phyloP scores from a whole-genome alignment of 148 eudicot genomes.

The Silene uniflora region DNA sequence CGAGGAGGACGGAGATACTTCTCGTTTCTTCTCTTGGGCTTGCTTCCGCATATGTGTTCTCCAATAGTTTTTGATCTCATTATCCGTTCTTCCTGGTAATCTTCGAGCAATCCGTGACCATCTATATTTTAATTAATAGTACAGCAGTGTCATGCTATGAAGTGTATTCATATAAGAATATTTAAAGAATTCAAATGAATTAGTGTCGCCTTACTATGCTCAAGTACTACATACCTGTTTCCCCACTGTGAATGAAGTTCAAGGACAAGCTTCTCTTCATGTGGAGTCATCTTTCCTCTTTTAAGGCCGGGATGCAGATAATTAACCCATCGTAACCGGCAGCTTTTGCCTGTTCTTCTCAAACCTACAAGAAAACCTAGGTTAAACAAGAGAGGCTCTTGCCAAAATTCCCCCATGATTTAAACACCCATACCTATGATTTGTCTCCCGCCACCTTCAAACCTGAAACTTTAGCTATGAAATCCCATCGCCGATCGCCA shows the following conservation, averaged over 20 bases:
- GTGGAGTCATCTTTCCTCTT: constrained; percentile 82
- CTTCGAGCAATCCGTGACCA: constrained; percentile 81
- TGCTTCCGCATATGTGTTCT: constrained; percentile 85
- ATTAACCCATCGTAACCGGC: constrained; percentile 96
- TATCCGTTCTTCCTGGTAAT: constrained; percentile 83
- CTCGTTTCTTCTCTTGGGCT: constrained; percentile 52
- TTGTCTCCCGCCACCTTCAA: constrained; percentile 99
- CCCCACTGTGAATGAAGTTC: constrained; percentile 91
- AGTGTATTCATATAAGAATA: background rate
- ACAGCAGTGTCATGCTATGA: background rate
- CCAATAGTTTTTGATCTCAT: constrained; percentile 95
- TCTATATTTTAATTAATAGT: constrained; percentile 28
- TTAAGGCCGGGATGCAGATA: constrained; percentile 89
- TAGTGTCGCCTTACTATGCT: constrained; percentile 1
- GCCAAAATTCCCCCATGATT: constrained; percentile 36
- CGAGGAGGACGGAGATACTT: constrained; percentile 29
- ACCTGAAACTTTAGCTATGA: constrained; percentile 99
- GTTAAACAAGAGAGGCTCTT: constrained; percentile 34
- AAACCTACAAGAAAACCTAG: constrained; percentile 56
- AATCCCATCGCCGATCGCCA: constrained; percentile 98
- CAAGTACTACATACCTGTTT: constrained; percentile 56
- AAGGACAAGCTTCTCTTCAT: constrained; percentile 76
- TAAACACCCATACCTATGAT: constrained; percentile 63
- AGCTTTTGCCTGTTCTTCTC: constrained; percentile 94
- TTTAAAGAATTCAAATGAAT: background rate